A percentile compares a stretch with the other conserved stretches of the same genome.
Evolutionary conservation across 2,329 filamentous ascomycete genomes (phyloP).

Genomic region (Fusarium avenaceum): DNA sequence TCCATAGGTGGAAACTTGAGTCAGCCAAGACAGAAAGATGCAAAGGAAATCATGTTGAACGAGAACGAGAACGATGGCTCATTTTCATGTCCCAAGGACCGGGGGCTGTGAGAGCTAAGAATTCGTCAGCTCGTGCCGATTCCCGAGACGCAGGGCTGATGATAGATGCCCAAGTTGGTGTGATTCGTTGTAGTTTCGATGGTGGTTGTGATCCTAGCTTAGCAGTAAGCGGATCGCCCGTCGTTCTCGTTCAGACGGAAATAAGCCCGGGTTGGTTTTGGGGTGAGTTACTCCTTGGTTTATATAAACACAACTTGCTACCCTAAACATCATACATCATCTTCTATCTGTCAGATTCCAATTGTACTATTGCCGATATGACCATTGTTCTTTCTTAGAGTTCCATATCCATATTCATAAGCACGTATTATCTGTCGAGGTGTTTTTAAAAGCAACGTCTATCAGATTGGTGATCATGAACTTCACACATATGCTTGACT

Average conservation of each 20-base stretch:
- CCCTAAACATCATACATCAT: neutral
- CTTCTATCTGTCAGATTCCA: neutral
- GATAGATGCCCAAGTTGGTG: neutral
- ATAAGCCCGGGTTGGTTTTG: neutral
- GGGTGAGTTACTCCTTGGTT: neutral
- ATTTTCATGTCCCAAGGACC: neutral
- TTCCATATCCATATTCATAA: no score
- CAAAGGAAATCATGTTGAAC: neutral
- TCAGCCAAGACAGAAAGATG: neutral
- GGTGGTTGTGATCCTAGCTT: neutral
- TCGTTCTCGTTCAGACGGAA: neutral
- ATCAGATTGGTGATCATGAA: no score
- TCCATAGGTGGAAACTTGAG: neutral
- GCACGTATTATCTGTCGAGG: no score
- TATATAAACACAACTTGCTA: neutral
- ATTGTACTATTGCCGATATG: no score
- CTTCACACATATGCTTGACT: no score
- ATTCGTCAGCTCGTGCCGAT: neutral
- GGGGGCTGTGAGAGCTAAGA: neutral
- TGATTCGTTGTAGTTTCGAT: neutral
- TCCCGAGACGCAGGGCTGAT: neutral
- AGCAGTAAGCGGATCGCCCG: neutral
- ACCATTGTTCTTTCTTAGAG: no score
- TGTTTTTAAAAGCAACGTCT: no score
- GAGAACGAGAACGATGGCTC: constrained; percentile 16